These are phyloP conservation scores for Monosporascus sp. DNA, from an alignment of 2,329 filamentous ascomycete species.

Conservation along the genomic window DNA sequence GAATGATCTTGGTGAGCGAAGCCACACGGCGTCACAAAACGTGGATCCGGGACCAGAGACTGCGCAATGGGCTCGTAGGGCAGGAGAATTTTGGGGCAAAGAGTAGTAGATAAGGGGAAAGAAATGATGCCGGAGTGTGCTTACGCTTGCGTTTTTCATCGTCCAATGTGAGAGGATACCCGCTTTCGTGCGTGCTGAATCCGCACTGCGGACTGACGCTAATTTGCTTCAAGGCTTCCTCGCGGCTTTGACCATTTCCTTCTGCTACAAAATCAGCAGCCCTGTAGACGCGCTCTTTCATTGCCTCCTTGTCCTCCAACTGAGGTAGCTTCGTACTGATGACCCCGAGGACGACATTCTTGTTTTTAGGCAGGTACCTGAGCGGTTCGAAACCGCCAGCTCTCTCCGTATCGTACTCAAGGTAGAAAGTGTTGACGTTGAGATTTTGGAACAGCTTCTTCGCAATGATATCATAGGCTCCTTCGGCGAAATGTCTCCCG, in stretches of 20 bases:
- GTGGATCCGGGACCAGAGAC: too few relatives aligned
- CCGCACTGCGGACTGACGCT: constrained; percentile 67
- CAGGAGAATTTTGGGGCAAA: background rate
- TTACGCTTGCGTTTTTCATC: constrained; percentile 66
- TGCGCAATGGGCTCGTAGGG: background rate
- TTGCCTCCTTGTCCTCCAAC: constrained; percentile 58
- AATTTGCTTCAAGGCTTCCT: constrained; percentile 64
- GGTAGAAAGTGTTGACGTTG: constrained; percentile 61
- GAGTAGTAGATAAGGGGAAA: background rate
- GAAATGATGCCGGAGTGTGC: background rate
- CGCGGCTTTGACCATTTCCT: constrained; percentile 56
- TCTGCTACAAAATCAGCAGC: constrained; percentile 65
- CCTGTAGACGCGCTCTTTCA: constrained; percentile 52
- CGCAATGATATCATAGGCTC: constrained; percentile 62
- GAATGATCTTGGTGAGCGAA: background rate
- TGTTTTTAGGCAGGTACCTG: constrained; percentile 52
- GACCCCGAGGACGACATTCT: constrained; percentile 59
- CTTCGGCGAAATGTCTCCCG: constrained; percentile 60
- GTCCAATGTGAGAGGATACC: constrained; percentile 62
- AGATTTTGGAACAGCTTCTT: constrained; percentile 59
- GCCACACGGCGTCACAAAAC: too few relatives aligned
- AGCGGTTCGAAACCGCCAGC: constrained; percentile 63
- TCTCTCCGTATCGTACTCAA: constrained; percentile 62
- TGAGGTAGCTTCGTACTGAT: constrained; percentile 58
- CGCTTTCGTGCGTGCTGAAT: constrained; percentile 68